Percentiles rank a stretch among this genome's conserved stretches.
Conservation (phyloP, 768 basidiomycete genomes). For the Pulveroboletus sp. region DNA sequence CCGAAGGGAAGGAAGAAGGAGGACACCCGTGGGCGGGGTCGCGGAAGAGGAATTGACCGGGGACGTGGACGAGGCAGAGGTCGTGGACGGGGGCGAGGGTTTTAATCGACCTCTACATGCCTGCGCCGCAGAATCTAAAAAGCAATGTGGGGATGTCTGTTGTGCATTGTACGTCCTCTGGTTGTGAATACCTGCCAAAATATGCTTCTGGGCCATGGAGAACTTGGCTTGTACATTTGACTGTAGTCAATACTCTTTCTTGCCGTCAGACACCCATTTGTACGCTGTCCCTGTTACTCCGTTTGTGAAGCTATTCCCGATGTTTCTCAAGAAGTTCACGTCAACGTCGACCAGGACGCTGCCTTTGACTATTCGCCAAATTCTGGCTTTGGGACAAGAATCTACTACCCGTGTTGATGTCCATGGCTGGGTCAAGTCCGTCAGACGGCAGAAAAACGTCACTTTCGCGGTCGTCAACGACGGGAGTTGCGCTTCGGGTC, state of each 20-base stretch:
- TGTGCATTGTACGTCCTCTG: slow-evolving; percentile 5
- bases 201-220: slow-evolving; percentile 10
- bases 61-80: slow-evolving; percentile 56
- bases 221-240: slow-evolving; percentile 21
- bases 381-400: slow-evolving; percentile 25
- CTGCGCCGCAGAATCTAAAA: neutral
- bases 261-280: neutral
- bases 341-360: slow-evolving; percentile 26
- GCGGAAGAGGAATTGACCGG: slow-evolving; percentile 47
- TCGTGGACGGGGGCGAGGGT: slow-evolving; percentile 45
- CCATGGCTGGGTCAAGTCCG: slow-evolving; percentile 82
- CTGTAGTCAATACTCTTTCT: slow-evolving; percentile 7
- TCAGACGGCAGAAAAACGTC: slow-evolving; percentile 84
- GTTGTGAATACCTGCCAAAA: slow-evolving; percentile 24
- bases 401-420: slow-evolving; percentile 36
- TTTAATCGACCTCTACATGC: slow-evolving; percentile 11
- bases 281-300: neutral
- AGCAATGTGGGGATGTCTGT: slow-evolving; percentile 1
- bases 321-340: slow-evolving; percentile 28
- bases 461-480: slow-evolving; percentile 81
- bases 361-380: slow-evolving; percentile 34
- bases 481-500: slow-evolving; percentile 62
- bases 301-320: slow-evolving; percentile 3
- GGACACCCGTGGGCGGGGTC: slow-evolving; percentile 58
- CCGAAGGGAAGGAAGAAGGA: slow-evolving; percentile 93